Evolutionary conservation across 805 yeast species (phyloP), one percentile per base, ranked within the genome.

Genomic region (Saccharomyces kudriavzevii): DNA sequence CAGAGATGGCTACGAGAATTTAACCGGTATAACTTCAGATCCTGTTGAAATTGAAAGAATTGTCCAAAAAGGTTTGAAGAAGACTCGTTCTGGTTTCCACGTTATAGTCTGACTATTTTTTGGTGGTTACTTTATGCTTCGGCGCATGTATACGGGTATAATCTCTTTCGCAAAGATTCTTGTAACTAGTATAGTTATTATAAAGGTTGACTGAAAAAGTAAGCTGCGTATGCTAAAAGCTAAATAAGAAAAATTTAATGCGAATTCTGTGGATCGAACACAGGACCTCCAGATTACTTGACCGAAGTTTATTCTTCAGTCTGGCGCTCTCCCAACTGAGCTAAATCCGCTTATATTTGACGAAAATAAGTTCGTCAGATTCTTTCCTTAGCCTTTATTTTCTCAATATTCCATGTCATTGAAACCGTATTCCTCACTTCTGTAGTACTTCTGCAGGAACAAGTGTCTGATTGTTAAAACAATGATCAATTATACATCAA

Each of bases 261-360:
- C 84, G 82, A 77, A 70, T 78, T 79, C 80, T 82, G 88, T 81
- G 89, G 88, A 82, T 84, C 85, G 89, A 84, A 84, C 88, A 81
- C 88, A 82, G 85, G 87, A 83, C 89, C 89, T 84, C 79, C 87
- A 83, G 74, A 70, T 67, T 40, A 48, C 60, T 50, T 49, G 61
- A 60, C 65, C 60, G 61, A 61, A 61, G 65, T 61, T 55, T 56
- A 53, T 50, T 60, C 72, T 71, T 70, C 73, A 70, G 74, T 70
- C 74, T 70, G 73, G 70, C 74, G 74, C 75, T 70, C 74, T 71
- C 74, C 74, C 74, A 65, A 67, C 74, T 71, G 74, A 70, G 74
- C 74, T 70, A 71, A 70, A 70, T 63, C 73, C 72, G 74, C 74
- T 48, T 40, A 17, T 40, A 22, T 26, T 48, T 43, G 20, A 35